Percentiles rank a stretch among this genome's conserved stretches.
These are phyloP conservation scores for Lupinus albus DNA, from an alignment of 306 rosid genomes.

Conservation along the genomic window DNA sequence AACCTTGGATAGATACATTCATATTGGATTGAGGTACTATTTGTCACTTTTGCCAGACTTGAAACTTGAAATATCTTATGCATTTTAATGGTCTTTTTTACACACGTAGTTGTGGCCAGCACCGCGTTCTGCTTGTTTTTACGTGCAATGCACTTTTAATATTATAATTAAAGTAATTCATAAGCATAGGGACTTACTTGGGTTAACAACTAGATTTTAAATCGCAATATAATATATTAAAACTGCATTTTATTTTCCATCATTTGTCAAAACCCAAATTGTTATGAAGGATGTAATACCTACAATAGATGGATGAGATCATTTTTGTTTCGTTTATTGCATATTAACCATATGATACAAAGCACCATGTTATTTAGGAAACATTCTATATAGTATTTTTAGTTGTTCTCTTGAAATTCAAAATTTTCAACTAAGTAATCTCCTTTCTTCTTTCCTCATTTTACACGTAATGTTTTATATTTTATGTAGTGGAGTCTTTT, in stretches of 20 bases:
- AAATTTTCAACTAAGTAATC: constrained; percentile 3
- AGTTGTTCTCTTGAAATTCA: constrained; percentile 1
- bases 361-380: neutral
- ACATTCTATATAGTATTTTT: neutral
- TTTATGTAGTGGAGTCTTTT: constrained; percentile 46
- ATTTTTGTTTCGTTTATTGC: neutral
- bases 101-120: no score
- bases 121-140: neutral
- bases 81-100: neutral
- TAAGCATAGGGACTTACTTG: neutral
- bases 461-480: constrained; percentile 31
- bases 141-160: neutral
- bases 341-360: constrained; percentile 2
- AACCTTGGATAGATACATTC: neutral
- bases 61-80: neutral
- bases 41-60: neutral
- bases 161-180: no score
- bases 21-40: neutral
- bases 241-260: neutral
- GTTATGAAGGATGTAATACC: neutral
- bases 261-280: neutral
- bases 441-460: constrained; percentile 1
- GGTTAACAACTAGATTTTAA: neutral
- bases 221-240: neutral
- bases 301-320: neutral